Evolutionary conservation across 345 rosid species (phyloP).

Genomic region (Camelina hispida): DNA sequence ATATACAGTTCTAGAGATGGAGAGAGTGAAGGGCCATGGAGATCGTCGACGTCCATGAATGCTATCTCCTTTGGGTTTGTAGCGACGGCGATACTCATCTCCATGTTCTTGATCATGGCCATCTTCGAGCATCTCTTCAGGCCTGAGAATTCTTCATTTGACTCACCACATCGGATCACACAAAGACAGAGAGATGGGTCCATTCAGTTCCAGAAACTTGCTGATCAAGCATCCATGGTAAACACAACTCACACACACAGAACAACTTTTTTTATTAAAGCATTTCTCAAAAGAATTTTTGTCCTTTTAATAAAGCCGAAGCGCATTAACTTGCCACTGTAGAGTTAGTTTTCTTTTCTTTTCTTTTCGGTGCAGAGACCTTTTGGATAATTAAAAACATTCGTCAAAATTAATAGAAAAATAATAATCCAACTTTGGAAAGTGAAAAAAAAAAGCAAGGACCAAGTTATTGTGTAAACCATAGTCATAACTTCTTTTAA

Average conservation of each 20-base stretch:
- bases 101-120: constrained; percentile 96
- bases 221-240: constrained; percentile 45
- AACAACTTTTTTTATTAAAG: too few species aligned
- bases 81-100: constrained; percentile 88
- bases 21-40: constrained; percentile 60
- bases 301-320: constrained; percentile 35
- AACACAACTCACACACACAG: too few species aligned
- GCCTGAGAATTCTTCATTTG: constrained; percentile 65
- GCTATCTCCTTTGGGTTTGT: constrained; percentile 90
- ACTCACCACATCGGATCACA: constrained; percentile 49
- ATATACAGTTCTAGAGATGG: constrained; percentile 37
- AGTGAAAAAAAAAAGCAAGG: constrained; percentile 5
- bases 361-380: constrained; percentile 37
- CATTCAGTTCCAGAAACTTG: constrained; percentile 42
- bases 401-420: constrained; percentile 5
- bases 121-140: constrained; percentile 87
- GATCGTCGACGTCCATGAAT: constrained; percentile 69
- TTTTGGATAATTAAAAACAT: neutral
- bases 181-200: constrained; percentile 46
- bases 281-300: constrained; percentile 34
- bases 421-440: constrained; percentile 12
- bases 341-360: neutral
- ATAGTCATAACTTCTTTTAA: neutral
- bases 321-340: constrained; percentile 38
- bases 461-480: neutral